Conservation (phyloP, 2,329 filamentous ascomycete species). For the Fusarium odoratissimum region DNA sequence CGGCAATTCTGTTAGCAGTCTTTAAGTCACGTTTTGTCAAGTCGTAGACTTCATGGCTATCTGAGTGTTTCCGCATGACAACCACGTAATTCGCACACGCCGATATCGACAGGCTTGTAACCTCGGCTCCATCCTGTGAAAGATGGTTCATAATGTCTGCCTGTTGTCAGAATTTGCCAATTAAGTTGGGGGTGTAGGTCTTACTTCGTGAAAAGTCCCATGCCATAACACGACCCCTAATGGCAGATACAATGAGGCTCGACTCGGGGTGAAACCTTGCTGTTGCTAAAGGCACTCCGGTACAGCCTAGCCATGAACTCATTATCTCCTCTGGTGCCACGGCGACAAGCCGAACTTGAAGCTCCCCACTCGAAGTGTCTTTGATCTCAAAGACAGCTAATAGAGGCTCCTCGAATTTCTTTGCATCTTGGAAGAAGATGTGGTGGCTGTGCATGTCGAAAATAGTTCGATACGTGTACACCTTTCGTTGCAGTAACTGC, state of each 20-base stretch:
- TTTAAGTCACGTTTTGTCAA: background rate
- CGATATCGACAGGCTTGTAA: background rate
- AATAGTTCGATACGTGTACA: too few relatives aligned
- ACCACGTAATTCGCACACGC: background rate
- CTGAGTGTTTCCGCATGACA: background rate
- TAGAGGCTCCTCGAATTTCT: too few relatives aligned
- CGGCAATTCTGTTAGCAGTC: fast-evolving
- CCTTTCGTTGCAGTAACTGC: too few relatives aligned
- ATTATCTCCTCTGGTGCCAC: too few relatives aligned
- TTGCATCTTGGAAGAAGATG: too few relatives aligned
- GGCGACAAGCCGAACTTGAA: too few relatives aligned
- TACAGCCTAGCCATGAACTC: too few relatives aligned
- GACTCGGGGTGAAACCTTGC: background rate
- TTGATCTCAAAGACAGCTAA: too few relatives aligned
- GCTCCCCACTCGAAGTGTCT: too few relatives aligned
- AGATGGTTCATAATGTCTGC: background rate
- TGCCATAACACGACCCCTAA: background rate
- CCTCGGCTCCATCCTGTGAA: background rate
- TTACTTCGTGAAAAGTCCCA: background rate
- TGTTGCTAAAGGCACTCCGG: too few relatives aligned
- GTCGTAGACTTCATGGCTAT: background rate
- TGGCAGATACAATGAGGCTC: background rate
- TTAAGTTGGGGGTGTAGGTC: too few relatives aligned
- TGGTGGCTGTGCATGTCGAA: too few relatives aligned
- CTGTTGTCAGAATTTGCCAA: fast-evolving